Conservation (phyloP, 495 filamentous ascomycete genomes). For the Gamarada debralockiae region DNA sequence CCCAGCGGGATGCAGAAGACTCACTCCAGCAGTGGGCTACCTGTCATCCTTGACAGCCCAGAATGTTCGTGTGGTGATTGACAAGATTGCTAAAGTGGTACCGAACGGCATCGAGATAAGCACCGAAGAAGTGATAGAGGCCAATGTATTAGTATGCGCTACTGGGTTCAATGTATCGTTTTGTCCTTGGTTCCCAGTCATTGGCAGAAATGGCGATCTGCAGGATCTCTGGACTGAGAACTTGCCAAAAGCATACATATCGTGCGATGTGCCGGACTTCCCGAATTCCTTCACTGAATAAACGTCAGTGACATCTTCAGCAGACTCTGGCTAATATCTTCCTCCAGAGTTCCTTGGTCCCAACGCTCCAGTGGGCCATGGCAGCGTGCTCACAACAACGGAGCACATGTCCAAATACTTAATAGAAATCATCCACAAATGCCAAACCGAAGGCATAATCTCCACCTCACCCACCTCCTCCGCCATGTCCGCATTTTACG, state of each 20-base stretch:
- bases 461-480: constrained; percentile 44
- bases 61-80: constrained; percentile 58
- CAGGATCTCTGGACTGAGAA: constrained; percentile 42
- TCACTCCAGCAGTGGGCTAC: constrained; percentile 68
- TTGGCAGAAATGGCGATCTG: constrained; percentile 40
- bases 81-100: constrained; percentile 51
- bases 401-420: constrained; percentile 55
- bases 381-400: constrained; percentile 46
- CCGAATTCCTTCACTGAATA: constrained; percentile 55
- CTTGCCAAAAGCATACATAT: constrained; percentile 61
- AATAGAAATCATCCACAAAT: constrained; percentile 58
- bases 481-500: constrained; percentile 61
- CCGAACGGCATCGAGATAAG: constrained; percentile 54
- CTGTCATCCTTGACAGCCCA: constrained; percentile 56
- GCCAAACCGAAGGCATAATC: constrained; percentile 57
- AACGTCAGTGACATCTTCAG: constrained; percentile 46
- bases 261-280: constrained; percentile 54
- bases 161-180: constrained; percentile 63
- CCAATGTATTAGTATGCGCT: constrained; percentile 65
- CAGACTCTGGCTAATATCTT: background rate
- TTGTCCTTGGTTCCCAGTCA: constrained; percentile 55
- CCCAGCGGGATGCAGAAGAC: constrained; percentile 59
- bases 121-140: constrained; percentile 49
- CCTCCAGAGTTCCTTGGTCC: constrained; percentile 45
- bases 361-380: constrained; percentile 48